Base-by-base conservation (phyloP, 2,329 filamentous ascomycete species). In the Cadophora sp. region DNA sequence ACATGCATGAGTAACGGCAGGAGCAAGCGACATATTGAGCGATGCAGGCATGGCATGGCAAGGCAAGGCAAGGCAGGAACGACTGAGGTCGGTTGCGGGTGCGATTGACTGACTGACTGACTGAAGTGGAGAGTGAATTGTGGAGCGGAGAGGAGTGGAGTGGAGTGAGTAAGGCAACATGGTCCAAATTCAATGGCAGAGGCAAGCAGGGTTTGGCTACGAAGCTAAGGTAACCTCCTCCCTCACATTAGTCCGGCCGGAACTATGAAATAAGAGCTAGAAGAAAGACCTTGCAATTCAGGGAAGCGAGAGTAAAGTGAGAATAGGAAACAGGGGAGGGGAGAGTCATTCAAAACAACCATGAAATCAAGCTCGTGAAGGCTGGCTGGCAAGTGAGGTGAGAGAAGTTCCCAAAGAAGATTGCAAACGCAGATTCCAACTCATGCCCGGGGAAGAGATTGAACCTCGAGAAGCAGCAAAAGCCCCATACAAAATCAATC, bases 21-120 rank as follows among this genome's bases (percentile, higher is more conserved):
- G 24, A 27, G 59, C 24, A 56, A 56, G 53, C 53, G 53, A 34
- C 12, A 43, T 1, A 14, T 43, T 43, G 40, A 43, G 40, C 34
- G 34, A 37, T 37, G 40, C 40, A 43, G 26, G 56, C 37, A 65
- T 24, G 62, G 3, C n/a, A 34, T 34, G 31, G 34, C 43, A 29
- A 40, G n/a, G 37, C n/a, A 50, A 29, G 50, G 24, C 19, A 24
- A 16, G 46, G 50, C 31, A 40, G 62, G 62, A 58, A 56, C n/a
- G n/a, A 48, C 34, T 37, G 31, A 37, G 34, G 7, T n/a, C n/a
- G n/a, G n/a, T n/a, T 37, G 34, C 34, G 14, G 34, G 34, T 37
- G 34, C 34, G 14, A 12, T 8, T 37, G 34, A 37, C 9, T 37
- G n/a, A n/a, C n/a, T n/a, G n/a, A n/a, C n/a, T n/a, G n/a, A n/a